A percentile compares a stretch with the other conserved stretches of the same genome.
phyloP scores from a whole-genome alignment of 129 eudicot species.

The Lactuca saligna region DNA sequence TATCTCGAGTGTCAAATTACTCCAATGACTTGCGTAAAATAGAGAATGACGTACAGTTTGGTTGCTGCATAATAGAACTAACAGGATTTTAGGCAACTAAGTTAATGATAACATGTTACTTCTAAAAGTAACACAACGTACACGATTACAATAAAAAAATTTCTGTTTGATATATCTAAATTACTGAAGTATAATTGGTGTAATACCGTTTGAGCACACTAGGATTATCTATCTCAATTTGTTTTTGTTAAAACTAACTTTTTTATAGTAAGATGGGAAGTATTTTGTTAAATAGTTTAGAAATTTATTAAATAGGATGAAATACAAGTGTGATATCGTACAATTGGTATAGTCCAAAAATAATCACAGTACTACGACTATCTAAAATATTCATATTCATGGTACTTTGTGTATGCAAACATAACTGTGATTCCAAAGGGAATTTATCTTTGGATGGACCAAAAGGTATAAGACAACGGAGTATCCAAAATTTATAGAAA shows the following conservation, averaged over 20 bases:
- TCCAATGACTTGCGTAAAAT: too few relatives aligned
- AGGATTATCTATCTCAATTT: too few relatives aligned
- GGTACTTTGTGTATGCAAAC: background rate
- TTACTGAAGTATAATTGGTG: background rate
- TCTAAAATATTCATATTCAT: constrained; percentile 9
- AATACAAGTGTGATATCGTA: background rate
- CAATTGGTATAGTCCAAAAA: background rate
- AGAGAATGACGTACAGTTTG: too few relatives aligned
- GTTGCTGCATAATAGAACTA: too few relatives aligned
- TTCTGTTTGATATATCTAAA: too few relatives aligned
- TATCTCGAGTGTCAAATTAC: background rate
- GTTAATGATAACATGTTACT: too few relatives aligned
- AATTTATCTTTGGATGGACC: constrained; percentile 11
- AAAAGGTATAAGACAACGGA: background rate
- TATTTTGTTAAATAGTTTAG: too few relatives aligned
- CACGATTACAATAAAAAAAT: too few relatives aligned
- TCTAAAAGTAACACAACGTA: too few relatives aligned
- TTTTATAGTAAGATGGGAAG: too few relatives aligned
- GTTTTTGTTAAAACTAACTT: too few relatives aligned
- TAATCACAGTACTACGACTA: background rate
- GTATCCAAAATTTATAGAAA: background rate
- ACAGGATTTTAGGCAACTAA: too few relatives aligned
- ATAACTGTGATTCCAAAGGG: background rate
- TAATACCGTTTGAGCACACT: background rate
- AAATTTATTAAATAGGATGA: background rate